Base-by-base conservation (phyloP, 1,284 basidiomycete species). In the Schizophyllum commune region DNA sequence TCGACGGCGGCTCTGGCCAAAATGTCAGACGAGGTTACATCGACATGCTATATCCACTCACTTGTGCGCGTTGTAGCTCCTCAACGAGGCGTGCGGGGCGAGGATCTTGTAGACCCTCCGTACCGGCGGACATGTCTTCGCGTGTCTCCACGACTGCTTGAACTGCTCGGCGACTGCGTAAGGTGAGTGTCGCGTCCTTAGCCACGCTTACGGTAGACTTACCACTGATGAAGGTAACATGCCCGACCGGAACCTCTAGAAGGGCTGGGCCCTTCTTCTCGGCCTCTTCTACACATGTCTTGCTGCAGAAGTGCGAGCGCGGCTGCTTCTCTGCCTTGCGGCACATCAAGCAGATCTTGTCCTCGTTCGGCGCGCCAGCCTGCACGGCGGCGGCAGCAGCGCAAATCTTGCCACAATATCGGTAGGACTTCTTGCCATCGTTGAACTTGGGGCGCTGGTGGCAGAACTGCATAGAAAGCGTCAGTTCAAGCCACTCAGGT, bases 141-240 rank as follows among this genome's bases (percentile, higher is more conserved):
- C 70, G 66, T 88, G 86, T 64, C 83, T 78, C 85, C 85, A 88
- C n/a, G 85, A 84, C 56, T 78, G 63, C 65, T 81, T 83, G 73
- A 88, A 88, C 64, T 88, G 86, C 64, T 83, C 82, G 32, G 77
- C 72, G 33, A 86, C 86, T 87, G 62, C 17, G 39, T 19, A 61
- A 62, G 56, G 34, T 6, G 32, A 53, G 61, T 63, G 58, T 63
- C 32, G 20, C 21, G 52, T 59, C 27, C 15, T 54, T 21, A 15
- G 34, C 55, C 17, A 58, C 32, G 22, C 15, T n/a, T 17, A 21
- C 9, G 9, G 19, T 51, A 56, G 27, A 33, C 80, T 47, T 67
- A 86, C 85, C 84, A 62, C 79, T 85, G 68, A 76, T 79, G 72
- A 86, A 87, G 0, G 83, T 85, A 27, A 76, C 76, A 68, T 88